These are phyloP conservation scores for Teratosphaeria viscida DNA, from an alignment of 2,329 filamentous ascomycete species.

Conservation along the genomic window DNA sequence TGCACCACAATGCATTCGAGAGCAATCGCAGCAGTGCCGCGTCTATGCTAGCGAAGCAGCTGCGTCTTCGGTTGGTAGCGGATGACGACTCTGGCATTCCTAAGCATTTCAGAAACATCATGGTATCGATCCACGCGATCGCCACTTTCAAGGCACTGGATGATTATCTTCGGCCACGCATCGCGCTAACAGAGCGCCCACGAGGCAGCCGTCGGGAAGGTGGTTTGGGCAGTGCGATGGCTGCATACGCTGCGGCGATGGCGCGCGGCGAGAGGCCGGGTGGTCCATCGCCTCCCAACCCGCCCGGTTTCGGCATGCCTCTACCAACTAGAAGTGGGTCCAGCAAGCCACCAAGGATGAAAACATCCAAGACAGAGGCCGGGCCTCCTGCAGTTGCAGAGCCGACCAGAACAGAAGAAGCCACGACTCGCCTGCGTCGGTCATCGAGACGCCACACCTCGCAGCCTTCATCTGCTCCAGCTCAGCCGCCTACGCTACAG, in stretches of 20 bases:
- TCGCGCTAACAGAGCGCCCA: conserved; percentile 68
- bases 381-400: conserved; percentile 7
- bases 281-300: conserved; percentile 23
- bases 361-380: conserved; percentile 16
- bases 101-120: conserved; percentile 77
- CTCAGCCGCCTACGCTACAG: conserved; percentile 5
- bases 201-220: conserved; percentile 45
- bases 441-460: conserved; percentile 23
- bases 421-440: conserved; percentile 17
- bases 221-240: conserved; percentile 57
- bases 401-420: conserved; percentile 11
- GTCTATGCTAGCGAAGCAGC: conserved; percentile 93
- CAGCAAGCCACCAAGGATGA: conserved; percentile 13
- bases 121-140: conserved; percentile 97
- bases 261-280: conserved; percentile 33
- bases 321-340: conserved; percentile 16
- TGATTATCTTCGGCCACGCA: conserved; percentile 86
- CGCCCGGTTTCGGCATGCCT: conserved; percentile 22
- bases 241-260: conserved; percentile 67
- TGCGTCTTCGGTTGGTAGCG: conserved; percentile 77
- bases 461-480: conserved; percentile 12
- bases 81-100: conserved; percentile 89
- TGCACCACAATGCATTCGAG: conserved; percentile 85
- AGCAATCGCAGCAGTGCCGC: conserved; percentile 82
- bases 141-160: conserved; percentile 95